Evolutionary conservation across 192 early-diverging fungal species (phyloP).

Genomic region (Podila clonocystis): DNA sequence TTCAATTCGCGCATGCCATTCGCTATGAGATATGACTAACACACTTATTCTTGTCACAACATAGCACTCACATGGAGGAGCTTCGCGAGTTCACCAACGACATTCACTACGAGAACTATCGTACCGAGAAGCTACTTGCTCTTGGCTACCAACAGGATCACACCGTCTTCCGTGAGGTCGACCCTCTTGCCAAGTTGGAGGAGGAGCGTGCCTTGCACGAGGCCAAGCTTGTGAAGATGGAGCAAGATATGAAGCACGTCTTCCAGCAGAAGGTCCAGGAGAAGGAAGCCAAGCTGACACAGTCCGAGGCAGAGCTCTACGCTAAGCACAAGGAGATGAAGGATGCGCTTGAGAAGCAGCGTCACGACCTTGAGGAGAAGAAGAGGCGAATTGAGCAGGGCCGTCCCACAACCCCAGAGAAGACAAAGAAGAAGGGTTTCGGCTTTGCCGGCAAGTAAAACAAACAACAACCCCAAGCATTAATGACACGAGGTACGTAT

Average conservation of each 20-base stretch:
- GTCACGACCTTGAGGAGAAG: slow-evolving; percentile 94
- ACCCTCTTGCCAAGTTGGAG: slow-evolving; percentile 83
- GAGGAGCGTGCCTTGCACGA: slow-evolving; percentile 94
- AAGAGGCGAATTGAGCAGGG: slow-evolving; percentile 85
- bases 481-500: too few relatives aligned
- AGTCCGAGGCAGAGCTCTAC: slow-evolving; percentile 96
- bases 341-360: slow-evolving; percentile 94
- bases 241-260: slow-evolving; percentile 98
- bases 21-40: too few relatives aligned
- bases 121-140: slow-evolving; percentile 92
- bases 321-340: slow-evolving; percentile 99
- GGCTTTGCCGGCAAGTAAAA: slow-evolving; percentile 64
- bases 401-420: slow-evolving; percentile 78
- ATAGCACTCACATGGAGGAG: slow-evolving; percentile 96
- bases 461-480: too few relatives aligned
- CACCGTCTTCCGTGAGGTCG: slow-evolving; percentile 84
- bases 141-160: slow-evolving; percentile 87
- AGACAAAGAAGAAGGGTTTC: slow-evolving; percentile 79
- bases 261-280: slow-evolving; percentile 99
- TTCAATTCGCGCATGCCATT: too few relatives aligned
- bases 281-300: slow-evolving; percentile 98
- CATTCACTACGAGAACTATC: slow-evolving; percentile 95
- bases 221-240: slow-evolving; percentile 97
- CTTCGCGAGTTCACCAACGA: slow-evolving; percentile 93
- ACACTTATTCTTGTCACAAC: not conserved